Base-by-base conservation (phyloP, 441 rosid species). In the Syzygium malaccense region DNA sequence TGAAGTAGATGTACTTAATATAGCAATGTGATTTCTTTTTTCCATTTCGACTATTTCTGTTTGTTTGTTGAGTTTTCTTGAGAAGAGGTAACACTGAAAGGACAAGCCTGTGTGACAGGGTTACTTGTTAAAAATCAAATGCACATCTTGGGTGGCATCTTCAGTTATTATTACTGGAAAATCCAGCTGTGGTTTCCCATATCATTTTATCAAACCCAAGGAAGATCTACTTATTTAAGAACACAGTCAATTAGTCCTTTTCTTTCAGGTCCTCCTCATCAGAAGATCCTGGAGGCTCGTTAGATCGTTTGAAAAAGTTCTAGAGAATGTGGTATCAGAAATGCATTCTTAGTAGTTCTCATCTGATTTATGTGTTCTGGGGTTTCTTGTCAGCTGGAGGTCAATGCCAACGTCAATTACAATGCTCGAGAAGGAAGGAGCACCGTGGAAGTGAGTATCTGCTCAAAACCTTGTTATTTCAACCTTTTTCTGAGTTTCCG, bases 391-490 rank as follows among this genome's bases (percentile, higher is more conserved):
- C 94, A 97, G 99, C 92, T 90, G 92, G 90, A 92, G 91, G 96
- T 96, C 58, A 94, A 95, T 75, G 96, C 90, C 86, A 95, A 95
- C 87, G 83, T 97, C 90, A 88, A 94, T 89, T 93, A 94, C 85
- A 92, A 96, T 93, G 97, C 96, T 87, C 94, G 94, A 86, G 97
- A 95, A 92, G 97, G 98, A 91, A 94, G 92, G 92, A 97, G 99
- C 93, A 93, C 97, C 66, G 94, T 93, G 30, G 96, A 92, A 97
- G 98, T 95, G 87, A 94, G 91, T 41, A 41, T 75, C 30, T 48
- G 51, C 84, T 41, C 51, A 25, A 75, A 75, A 48, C 84, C 84
- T 75, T 41, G 53, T 75, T 75, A 41, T 19, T 41, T 26, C 53
- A 25, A 41, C 84, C 11, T 71, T 71, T 37, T 37, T 8, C 71